Conservation (phyloP, 148 eudicot species). For the Chenopodium berlandieri region DNA sequence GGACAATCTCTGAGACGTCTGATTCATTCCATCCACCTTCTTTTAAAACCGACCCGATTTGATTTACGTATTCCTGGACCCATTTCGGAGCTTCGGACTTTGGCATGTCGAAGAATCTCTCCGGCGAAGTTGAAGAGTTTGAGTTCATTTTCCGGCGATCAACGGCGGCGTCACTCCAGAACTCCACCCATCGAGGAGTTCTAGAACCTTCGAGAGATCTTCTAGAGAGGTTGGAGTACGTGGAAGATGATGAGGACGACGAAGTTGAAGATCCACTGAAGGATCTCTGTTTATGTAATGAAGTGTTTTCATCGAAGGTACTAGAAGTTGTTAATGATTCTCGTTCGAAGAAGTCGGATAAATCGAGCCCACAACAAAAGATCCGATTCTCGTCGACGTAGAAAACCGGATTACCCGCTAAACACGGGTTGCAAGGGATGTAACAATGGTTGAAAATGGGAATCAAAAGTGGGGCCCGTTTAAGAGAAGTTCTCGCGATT, state of each 20-base stretch:
- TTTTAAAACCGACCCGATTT: constrained; percentile 75
- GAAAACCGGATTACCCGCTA: constrained; percentile 85
- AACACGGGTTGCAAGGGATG: constrained; percentile 71
- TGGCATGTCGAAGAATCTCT: constrained; percentile 54
- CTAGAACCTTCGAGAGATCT: constrained; percentile 40
- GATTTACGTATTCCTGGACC: constrained; percentile 60
- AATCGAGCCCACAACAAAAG: constrained; percentile 77
- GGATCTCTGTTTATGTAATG: constrained; percentile 39
- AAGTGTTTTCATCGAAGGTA: constrained; percentile 9
- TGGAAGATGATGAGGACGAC: constrained; percentile 14
- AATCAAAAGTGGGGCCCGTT: constrained; percentile 71
- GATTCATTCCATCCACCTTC: constrained; percentile 86
- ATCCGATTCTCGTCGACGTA: constrained; percentile 77
- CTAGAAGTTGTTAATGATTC: constrained; percentile 33
- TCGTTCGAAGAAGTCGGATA: constrained; percentile 77
- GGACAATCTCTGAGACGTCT: constrained; percentile 73
- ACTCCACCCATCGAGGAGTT: constrained; percentile 29
- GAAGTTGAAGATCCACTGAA: constrained; percentile 33
- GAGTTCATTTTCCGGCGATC: constrained; percentile 60
- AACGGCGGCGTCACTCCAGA: constrained; percentile 33
- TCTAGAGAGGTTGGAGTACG: constrained; percentile 27
- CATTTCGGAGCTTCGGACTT: constrained; percentile 52
- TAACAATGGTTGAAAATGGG: constrained; percentile 84
- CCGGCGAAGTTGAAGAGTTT: constrained; percentile 52
- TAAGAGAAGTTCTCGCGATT: constrained; percentile 55